These are phyloP conservation scores for Mortierella polycephala DNA, from an alignment of 371 early-diverging fungal species.

Conservation along the genomic window DNA sequence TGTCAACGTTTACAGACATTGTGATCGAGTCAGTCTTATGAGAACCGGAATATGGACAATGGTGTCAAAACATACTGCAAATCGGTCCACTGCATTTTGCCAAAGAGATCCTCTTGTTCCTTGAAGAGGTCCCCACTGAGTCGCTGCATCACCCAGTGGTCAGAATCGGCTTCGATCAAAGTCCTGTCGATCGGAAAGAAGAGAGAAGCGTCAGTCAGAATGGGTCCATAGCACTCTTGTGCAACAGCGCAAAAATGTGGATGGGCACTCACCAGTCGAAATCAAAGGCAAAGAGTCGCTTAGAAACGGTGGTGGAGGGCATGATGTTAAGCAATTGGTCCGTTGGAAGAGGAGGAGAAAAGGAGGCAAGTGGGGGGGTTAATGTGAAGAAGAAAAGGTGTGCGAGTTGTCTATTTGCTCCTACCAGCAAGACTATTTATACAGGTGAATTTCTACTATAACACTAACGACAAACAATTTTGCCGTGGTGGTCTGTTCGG, in stretches of 20 bases:
- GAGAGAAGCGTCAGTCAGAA: not conserved
- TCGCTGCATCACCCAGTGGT: conserved; percentile 65
- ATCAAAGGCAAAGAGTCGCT: conserved; percentile 73
- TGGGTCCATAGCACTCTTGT: no score
- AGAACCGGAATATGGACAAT: no score
- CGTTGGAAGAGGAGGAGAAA: not conserved
- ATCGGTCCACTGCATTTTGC: conserved; percentile 76
- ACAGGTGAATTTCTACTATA: no score
- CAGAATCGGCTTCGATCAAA: conserved; percentile 79
- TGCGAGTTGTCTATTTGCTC: no score
- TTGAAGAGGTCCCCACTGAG: conserved; percentile 59
- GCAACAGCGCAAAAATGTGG: not conserved
- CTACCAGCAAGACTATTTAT: no score
- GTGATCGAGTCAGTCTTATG: no score
- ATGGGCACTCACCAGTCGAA: conserved; percentile 71
- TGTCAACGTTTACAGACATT: no score
- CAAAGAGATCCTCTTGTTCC: conserved; percentile 30
- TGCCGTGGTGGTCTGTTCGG: no score
- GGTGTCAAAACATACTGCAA: conserved; percentile 60
- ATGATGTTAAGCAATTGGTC: not conserved
- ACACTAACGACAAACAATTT: no score
- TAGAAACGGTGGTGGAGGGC: conserved; percentile 18
- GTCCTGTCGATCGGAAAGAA: conserved; percentile 58
- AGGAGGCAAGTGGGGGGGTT: not conserved
- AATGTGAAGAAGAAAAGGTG: not conserved